Evolutionary conservation across 2,329 filamentous ascomycete genomes (phyloP).

Genomic region (Penicillium sp.): DNA sequence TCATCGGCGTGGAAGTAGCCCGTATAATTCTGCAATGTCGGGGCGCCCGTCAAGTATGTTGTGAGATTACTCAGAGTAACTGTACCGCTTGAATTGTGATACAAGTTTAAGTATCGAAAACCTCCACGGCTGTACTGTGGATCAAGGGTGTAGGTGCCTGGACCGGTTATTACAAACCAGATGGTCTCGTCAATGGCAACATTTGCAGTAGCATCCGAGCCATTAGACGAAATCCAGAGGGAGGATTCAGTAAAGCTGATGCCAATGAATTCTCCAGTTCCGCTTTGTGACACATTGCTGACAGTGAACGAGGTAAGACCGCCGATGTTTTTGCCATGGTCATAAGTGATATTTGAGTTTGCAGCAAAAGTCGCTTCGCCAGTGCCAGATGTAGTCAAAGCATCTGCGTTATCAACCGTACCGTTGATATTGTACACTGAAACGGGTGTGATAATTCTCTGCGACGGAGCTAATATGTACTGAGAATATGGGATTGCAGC

Average conservation of each 20-base stretch:
- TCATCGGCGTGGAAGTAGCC: slow-evolving; percentile 50
- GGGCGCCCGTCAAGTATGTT: slow-evolving; percentile 42
- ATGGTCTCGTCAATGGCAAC: slow-evolving; percentile 46
- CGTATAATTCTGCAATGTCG: slow-evolving; percentile 35
- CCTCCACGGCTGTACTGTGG: slow-evolving; percentile 41
- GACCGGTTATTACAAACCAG: slow-evolving; percentile 41
- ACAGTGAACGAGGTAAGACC: slow-evolving; percentile 36
- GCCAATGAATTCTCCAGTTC: slow-evolving; percentile 29
- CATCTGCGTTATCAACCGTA: slow-evolving; percentile 18
- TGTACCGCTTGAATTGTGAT: slow-evolving; percentile 41
- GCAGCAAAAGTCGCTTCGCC: slow-evolving; percentile 19
- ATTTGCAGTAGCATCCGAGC: slow-evolving; percentile 46
- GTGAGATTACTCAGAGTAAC: slow-evolving; percentile 34
- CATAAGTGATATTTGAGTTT: slow-evolving; percentile 34
- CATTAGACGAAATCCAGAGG: slow-evolving; percentile 47
- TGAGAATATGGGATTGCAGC: slow-evolving; percentile 21
- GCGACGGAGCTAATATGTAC: slow-evolving; percentile 27
- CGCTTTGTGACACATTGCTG: slow-evolving; percentile 17
- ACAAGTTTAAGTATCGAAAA: slow-evolving; percentile 46
- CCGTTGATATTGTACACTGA: slow-evolving; percentile 24
- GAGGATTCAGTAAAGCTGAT: slow-evolving; percentile 38
- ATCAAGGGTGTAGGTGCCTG: slow-evolving; percentile 41
- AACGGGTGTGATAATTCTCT: slow-evolving; percentile 20
- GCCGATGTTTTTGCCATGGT: slow-evolving; percentile 38
- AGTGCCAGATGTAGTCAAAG: slow-evolving; percentile 5